These are phyloP conservation scores for Aspergillus ochraceoroseus DNA, from an alignment of 2,329 filamentous ascomycete genomes.

Conservation along the genomic window DNA sequence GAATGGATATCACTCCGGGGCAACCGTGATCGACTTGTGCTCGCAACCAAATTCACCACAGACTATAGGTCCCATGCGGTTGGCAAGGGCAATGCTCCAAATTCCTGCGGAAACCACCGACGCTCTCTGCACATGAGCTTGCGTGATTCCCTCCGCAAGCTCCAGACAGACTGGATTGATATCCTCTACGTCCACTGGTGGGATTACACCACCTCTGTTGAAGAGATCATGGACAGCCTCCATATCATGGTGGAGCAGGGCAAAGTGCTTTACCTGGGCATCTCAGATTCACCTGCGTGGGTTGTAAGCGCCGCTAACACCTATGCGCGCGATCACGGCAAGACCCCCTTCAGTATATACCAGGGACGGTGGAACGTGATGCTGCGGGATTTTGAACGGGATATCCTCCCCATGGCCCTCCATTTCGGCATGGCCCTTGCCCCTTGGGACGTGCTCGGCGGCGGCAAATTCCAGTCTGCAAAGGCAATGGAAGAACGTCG, in stretches of 20 bases:
- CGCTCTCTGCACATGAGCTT: slow-evolving; percentile 44
- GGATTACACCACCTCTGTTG: slow-evolving; percentile 42
- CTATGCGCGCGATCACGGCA: slow-evolving; percentile 39
- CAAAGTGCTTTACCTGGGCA: slow-evolving; percentile 42
- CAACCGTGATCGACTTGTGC: slow-evolving; percentile 42
- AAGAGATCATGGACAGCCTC: slow-evolving; percentile 39
- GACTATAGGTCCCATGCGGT: slow-evolving; percentile 45
- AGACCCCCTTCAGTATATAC: slow-evolving; percentile 40
- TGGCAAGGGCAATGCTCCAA: slow-evolving; percentile 34
- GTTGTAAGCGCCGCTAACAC: slow-evolving; percentile 39
- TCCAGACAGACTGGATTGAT: slow-evolving; percentile 53
- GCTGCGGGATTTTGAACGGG: slow-evolving; percentile 40
- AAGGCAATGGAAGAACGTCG: slow-evolving; percentile 46
- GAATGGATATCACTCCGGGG: slow-evolving; percentile 64
- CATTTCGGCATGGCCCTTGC: slow-evolving; percentile 46
- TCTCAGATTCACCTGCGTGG: slow-evolving; percentile 42
- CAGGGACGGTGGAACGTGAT: slow-evolving; percentile 41
- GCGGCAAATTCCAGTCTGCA: slow-evolving; percentile 49
- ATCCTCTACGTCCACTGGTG: slow-evolving; percentile 55
- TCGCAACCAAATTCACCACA: slow-evolving; percentile 65
- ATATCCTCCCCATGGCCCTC: slow-evolving; percentile 41
- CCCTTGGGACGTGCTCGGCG: slow-evolving; percentile 58
- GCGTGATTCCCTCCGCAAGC: slow-evolving; percentile 44
- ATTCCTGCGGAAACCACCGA: slow-evolving; percentile 41
- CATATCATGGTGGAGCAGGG: slow-evolving; percentile 39